Base-by-base conservation (phyloP, 2,329 filamentous ascomycete species). In the Xylaria sp. region DNA sequence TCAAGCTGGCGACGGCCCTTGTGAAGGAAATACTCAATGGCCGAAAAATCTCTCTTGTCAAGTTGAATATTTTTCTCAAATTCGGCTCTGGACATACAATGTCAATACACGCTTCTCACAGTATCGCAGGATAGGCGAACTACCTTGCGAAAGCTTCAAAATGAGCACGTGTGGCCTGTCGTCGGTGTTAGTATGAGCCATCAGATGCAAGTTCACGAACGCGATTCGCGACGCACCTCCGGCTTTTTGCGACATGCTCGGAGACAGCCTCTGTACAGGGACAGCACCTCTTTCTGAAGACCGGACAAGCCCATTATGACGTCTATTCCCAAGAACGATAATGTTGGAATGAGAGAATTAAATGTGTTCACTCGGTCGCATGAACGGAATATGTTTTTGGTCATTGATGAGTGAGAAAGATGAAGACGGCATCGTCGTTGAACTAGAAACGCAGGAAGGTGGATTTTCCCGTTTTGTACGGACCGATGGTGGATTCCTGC, bases 251-350 rank as follows among this genome's bases (percentile, higher is more conserved):
- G 84, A 60, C 88, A 86, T 70, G 90, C 90, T 61, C 92, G 85
- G 30, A 99, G 78, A 69, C 93, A 97, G 71, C 86, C 84, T 60
- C 93, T 86, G 73, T 97, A 99, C 11, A 99, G 83, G 39, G 86
- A 81, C 55, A 97, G 75, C 2, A 97, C 93, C 70, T 96, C 91
- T 69, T 84, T 88, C 73, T 97, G 93, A n/a, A 97, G 79, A 42
- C 94, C 94, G 6, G 92, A 96, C 30, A 92, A 79, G 68, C 85
- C 82, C 77, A 77, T 77, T 39, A n/a, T n/a, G 13, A 9, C 6
- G 10, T 16, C 1, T 2, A n/a, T 1, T 46, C 10, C 1, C 0
- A 1, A 16, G n/a, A 46, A 10, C 1, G 10, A n/a, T 51, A 1
- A 48, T 18, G 4, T 10, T 18, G 34, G n/a, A 51, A 19, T 11